Evolutionary conservation across 768 basidiomycete genomes (phyloP).

Genomic region (Boletus eberwhitei): DNA sequence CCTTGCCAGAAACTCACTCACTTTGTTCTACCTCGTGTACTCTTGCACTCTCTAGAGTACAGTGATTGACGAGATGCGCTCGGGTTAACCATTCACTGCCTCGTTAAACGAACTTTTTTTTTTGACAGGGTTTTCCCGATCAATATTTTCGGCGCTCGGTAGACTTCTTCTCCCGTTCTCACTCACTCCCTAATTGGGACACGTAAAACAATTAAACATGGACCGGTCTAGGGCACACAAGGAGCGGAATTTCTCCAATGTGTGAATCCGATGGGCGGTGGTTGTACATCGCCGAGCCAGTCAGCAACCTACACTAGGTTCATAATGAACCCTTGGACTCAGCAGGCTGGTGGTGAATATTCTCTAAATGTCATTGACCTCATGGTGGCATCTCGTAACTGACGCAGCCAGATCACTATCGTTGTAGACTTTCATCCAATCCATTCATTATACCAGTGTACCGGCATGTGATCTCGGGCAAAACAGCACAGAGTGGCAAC

Average conservation of each 20-base stretch:
- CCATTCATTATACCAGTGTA: background rate
- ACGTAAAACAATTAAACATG: background rate
- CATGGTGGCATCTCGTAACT: background rate
- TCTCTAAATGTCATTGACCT: background rate
- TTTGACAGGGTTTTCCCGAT: background rate
- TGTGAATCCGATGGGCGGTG: background rate
- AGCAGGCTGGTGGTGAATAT: too few relatives aligned
- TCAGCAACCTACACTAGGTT: too few relatives aligned
- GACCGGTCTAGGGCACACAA: background rate
- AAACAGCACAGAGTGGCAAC: background rate
- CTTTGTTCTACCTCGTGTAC: background rate
- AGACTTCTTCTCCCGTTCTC: background rate
- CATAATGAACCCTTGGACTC: too few relatives aligned
- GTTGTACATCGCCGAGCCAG: background rate
- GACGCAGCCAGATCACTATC: background rate
- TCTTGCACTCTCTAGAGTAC: too few relatives aligned
- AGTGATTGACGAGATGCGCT: background rate
- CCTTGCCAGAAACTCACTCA: background rate
- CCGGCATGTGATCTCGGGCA: background rate
- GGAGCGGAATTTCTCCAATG: background rate
- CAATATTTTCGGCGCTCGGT: slow-evolving; percentile 1
- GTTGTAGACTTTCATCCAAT: background rate
- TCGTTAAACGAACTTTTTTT: background rate
- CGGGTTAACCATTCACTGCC: background rate
- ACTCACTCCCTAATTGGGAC: background rate